Conservation (phyloP, 2,329 filamentous ascomycete genomes). For the Exserohilum turcica region DNA sequence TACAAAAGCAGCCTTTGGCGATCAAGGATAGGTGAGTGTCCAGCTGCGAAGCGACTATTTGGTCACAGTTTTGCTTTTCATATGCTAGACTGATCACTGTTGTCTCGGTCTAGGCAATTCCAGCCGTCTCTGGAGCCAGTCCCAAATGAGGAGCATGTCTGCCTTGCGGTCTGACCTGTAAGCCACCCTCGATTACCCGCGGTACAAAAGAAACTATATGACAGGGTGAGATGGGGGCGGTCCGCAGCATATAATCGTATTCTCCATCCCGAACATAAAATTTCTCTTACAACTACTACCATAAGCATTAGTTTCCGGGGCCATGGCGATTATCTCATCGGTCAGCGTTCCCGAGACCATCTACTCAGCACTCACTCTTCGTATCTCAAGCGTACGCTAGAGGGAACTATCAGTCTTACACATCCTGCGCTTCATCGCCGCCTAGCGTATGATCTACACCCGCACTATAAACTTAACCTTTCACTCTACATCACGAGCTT, state of each 20-base stretch:
- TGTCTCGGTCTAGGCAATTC: neutral
- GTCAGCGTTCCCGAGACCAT: neutral
- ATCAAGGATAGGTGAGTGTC: too few species aligned
- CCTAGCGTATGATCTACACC: neutral
- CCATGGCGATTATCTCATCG: neutral
- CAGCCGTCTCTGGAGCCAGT: neutral
- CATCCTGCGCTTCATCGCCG: neutral
- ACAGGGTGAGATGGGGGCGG: neutral
- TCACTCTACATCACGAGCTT: neutral
- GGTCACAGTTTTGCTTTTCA: too few species aligned
- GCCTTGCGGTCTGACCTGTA: neutral
- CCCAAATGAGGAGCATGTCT: neutral
- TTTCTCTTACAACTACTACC: too few species aligned
- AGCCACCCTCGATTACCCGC: conserved; percentile 3
- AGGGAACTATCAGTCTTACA: neutral
- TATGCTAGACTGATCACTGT: neutral
- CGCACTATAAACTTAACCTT: neutral
- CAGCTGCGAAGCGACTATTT: too few species aligned
- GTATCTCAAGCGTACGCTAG: neutral
- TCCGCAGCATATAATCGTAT: neutral
- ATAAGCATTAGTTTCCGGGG: neutral
- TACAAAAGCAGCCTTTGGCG: neutral
- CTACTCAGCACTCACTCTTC: neutral
- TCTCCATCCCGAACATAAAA: neutral
- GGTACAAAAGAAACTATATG: neutral